Base-by-base conservation (phyloP, 2,329 filamentous ascomycete species). In the Xylaria sp. region DNA sequence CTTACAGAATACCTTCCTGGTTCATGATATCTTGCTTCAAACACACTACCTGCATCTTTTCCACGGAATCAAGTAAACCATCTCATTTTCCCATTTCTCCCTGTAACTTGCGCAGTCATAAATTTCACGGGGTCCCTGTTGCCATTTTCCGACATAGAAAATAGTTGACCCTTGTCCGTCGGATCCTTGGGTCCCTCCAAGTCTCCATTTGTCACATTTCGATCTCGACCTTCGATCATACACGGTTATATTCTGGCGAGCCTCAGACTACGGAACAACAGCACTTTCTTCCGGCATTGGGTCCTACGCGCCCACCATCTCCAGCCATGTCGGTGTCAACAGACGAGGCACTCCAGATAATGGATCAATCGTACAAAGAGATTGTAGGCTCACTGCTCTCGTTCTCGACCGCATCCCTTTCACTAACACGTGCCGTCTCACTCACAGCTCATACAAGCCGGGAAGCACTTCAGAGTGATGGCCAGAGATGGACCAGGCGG, bases 361-460 rank as follows among this genome's bases (percentile, higher is more conserved):
- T 85, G n/a, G 77, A 84, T 67, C 73, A 74, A 56, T 78, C 82
- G 66, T 74, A 85, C 64, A 81, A 83, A 65, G 80, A 81, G 62
- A 78, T 82, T 65, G 83, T 85, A 70, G 71, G 82, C 30, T 18
- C 72, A 49, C 6, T 1, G 5, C 35, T 37, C 54, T 35, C 13
- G 10, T 10, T 19, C 8, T 39, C 47, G 19, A 3, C 42, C 11
- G 49, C 49, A 10, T 39, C 5, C 18, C 16, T 49, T 49, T 13
- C 51, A 54, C 63, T 64, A 30, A 64, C 47, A 64, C 47, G 3
- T 30, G 7, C 37, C n/a, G 44, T 54, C 52, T 9, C 46, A 13
- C 52, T 9, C 46, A 11, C 60, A 86, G 83, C 78, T 86, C 30
- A 76, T 86, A 11, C 80, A 85, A 69, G 82, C 80, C 1, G 83